Percentiles rank a stretch among this genome's conserved stretches.
phyloP scores from a whole-genome alignment of 768 basidiomycete species.

The Suillus cothurnatus region DNA sequence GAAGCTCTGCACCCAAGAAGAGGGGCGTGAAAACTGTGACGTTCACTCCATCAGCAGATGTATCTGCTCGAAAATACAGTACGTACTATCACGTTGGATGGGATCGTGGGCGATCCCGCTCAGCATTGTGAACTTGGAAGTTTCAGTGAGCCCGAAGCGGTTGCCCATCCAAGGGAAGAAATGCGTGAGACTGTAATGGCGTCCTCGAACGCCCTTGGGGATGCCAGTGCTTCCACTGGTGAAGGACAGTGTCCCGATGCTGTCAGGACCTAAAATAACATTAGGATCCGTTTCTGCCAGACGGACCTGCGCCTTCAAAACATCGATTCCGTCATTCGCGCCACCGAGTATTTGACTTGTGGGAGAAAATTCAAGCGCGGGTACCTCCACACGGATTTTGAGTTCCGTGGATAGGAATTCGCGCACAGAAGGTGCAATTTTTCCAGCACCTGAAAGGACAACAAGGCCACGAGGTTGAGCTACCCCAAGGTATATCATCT shows the following conservation, averaged over 20 bases:
- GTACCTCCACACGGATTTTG: constrained; percentile 87
- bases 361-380: constrained; percentile 76
- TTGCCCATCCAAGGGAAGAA: constrained; percentile 99
- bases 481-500: constrained; percentile 91
- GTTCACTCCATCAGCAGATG: constrained; percentile 11
- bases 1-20: constrained; percentile 94
- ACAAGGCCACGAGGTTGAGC: constrained; percentile 90
- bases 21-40: constrained; percentile 92
- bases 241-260: constrained; percentile 91
- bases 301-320: constrained; percentile 54
- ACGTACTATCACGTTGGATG: constrained; percentile 96
- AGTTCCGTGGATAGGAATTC: constrained; percentile 80
- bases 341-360: constrained; percentile 73
- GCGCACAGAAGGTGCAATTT: constrained; percentile 76
- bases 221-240: constrained; percentile 98
- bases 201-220: constrained; percentile 95
- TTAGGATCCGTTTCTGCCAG: constrained; percentile 76
- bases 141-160: constrained; percentile 70
- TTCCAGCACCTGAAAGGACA: constrained; percentile 88
- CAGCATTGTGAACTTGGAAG: constrained; percentile 95
- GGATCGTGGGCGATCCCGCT: constrained; percentile 99
- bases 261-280: constrained; percentile 91
- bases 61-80: background rate
- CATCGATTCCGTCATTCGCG: constrained; percentile 48
- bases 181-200: constrained; percentile 95